Conservation (phyloP, 2,329 filamentous ascomycete genomes). For the Gaeumannomyces tritici region DNA sequence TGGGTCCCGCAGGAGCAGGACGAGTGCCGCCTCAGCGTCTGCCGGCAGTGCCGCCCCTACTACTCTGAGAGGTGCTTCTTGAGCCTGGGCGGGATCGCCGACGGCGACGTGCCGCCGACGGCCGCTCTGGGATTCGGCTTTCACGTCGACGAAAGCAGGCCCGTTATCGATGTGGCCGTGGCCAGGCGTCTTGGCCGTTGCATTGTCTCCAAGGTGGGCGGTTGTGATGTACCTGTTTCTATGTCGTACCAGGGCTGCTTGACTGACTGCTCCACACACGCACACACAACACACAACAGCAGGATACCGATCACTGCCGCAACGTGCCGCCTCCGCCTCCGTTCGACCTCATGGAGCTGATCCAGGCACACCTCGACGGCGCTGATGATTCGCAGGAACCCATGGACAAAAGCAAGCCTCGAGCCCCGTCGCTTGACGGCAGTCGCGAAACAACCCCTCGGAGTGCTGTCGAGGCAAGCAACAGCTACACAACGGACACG, state of each 20-base stretch:
- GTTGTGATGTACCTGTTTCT: background rate
- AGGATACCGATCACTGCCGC: background rate
- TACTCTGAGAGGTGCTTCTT: constrained; percentile 34
- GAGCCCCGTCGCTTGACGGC: background rate
- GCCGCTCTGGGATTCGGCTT: constrained; percentile 45
- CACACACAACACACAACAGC: background rate
- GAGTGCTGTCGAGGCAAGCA: background rate
- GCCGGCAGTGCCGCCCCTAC: constrained; percentile 35
- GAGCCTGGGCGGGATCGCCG: constrained; percentile 37
- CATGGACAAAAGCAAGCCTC: background rate
- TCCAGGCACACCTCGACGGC: background rate
- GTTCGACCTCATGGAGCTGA: constrained; percentile 3
- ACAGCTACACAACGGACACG: background rate
- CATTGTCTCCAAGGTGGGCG: background rate
- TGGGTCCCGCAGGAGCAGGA: constrained; percentile 9
- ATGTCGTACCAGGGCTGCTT: background rate
- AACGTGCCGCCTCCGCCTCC: background rate
- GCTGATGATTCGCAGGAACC: background rate
- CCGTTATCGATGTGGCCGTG: constrained; percentile 27
- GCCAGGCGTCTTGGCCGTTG: constrained; percentile 30
- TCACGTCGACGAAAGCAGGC: constrained; percentile 30
- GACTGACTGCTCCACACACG: background rate
- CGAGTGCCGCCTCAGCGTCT: constrained; percentile 43
- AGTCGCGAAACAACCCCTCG: background rate
- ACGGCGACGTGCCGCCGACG: constrained; percentile 38